Evolutionary conservation across 2,329 filamentous ascomycete genomes (phyloP).

Genomic region (Cladorrhinum sp.): DNA sequence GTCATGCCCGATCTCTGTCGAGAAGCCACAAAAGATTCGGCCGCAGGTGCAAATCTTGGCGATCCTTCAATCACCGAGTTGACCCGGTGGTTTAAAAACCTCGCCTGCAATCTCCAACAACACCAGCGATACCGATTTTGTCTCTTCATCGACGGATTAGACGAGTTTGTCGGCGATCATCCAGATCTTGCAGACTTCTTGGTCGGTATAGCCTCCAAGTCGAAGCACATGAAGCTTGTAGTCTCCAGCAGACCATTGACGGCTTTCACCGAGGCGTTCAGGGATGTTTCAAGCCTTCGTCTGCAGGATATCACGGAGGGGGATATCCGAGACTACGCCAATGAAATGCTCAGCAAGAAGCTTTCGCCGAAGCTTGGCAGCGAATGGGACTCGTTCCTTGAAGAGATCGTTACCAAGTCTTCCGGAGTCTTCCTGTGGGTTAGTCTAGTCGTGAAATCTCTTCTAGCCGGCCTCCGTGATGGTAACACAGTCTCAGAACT

Average conservation of each 20-base stretch:
- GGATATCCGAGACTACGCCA: conserved; percentile 27
- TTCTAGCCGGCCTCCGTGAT: conserved; percentile 6
- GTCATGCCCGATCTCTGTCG: conserved; percentile 15
- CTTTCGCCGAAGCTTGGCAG: background rate
- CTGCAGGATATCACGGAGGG: conserved; percentile 26
- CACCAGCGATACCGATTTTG: conserved; percentile 10
- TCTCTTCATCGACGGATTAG: conserved; percentile 24
- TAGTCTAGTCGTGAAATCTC: conserved; percentile 9
- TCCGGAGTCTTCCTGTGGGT: conserved; percentile 26
- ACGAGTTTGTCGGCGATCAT: conserved; percentile 17
- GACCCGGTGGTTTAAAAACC: conserved; percentile 5
- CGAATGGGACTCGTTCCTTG: conserved; percentile 7
- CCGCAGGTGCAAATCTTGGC: conserved; percentile 7
- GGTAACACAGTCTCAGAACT: conserved; percentile 6
- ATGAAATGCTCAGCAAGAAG: conserved; percentile 21
- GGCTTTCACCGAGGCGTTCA: conserved; percentile 25
- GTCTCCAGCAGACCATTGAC: conserved; percentile 28
- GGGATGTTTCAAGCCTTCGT: conserved; percentile 16
- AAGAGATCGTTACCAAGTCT: conserved; percentile 17
- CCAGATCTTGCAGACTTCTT: background rate
- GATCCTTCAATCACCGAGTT: conserved; percentile 12
- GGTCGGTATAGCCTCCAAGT: conserved; percentile 14
- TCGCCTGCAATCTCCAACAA: background rate
- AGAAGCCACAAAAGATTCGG: background rate
- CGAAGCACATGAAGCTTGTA: conserved; percentile 24